Evolutionary conservation across 345 rosid species (phyloP).

Genomic region (Gossypioides kirkii): DNA sequence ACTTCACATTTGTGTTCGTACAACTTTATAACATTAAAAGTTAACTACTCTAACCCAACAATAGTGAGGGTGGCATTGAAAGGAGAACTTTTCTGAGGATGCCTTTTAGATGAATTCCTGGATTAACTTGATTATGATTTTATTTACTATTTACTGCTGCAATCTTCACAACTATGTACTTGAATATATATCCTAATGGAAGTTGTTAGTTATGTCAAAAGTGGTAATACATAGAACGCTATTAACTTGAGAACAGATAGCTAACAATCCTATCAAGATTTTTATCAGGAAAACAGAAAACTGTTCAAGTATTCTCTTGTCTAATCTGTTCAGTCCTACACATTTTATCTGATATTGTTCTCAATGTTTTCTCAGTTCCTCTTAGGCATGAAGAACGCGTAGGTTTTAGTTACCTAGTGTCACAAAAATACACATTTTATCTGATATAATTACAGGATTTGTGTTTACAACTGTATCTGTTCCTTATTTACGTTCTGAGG

Average conservation of each 20-base stretch:
- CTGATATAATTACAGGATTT: slow-evolving; percentile 67
- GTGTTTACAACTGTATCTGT: slow-evolving; percentile 54
- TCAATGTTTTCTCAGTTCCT: slow-evolving; percentile 44
- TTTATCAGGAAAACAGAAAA: background rate
- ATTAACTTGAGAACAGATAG: background rate
- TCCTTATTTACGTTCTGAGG: slow-evolving; percentile 15
- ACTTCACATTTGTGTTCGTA: background rate
- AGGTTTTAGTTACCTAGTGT: slow-evolving; percentile 64
- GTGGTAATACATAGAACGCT: background rate
- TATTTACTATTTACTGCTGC: background rate
- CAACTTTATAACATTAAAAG: background rate
- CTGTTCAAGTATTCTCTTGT: background rate
- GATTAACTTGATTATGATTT: too few relatives aligned
- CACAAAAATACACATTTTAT: slow-evolving; percentile 64
- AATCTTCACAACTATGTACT: background rate
- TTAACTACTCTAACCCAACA: background rate
- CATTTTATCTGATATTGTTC: background rate
- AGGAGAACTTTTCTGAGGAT: background rate
- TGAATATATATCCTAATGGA: background rate
- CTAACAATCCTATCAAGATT: background rate
- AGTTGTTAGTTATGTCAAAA: background rate
- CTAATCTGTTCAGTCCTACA: background rate
- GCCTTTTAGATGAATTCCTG: background rate
- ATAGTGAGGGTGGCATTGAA: background rate
- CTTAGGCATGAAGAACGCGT: slow-evolving; percentile 73